Evolutionary conservation across 163 green algal genomes (phyloP), one percentile per base, ranked within the genome.

Genomic region (Chlorella variabilis): DNA sequence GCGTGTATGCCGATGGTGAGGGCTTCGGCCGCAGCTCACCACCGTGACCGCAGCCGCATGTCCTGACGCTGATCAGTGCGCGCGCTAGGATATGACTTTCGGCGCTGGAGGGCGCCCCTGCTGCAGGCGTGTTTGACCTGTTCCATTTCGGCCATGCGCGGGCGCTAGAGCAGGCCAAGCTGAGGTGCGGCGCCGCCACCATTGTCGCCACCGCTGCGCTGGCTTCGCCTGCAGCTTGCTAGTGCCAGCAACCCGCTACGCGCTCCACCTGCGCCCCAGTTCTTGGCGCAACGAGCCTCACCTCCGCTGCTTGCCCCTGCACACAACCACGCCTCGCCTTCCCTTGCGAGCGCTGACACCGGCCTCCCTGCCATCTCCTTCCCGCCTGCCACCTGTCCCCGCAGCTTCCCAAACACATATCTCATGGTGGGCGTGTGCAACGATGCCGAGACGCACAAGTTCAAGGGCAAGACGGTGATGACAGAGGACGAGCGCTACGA

Each of bases 381-480:
- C n/a, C n/a, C n/a, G n/a, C n/a, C n/a, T n/a, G n/a, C n/a, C n/a
- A n/a, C n/a, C n/a, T n/a, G 23, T 63, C 1, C n/a, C 9, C 49
- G 51, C 78, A 84, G 78, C 49, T 86, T 86, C 65, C 81, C 81
- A 29, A 71, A 86, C 42, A 70, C 71, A 21, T 82, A 86, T 58
- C 73, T 86, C n/a, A 38, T 86, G 33, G 81, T 81, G 20, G 94
- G 95, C n/a, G 93, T 93, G 69, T 98, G 95, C 88, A 95, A 84
- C 71, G 95, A 98, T 65, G 89, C 83, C 15, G 58, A 94, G 15
- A 98, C 95, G 2, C 89, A 95, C 77, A 85, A 85, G 42, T 95
- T 94, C 88, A 98, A 98, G 86, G 95, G 95, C 62, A 96, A 97
- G 80, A 98, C 95, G 18, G 95, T 98, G 39, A 90, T 98, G 77